A percentile compares a stretch with the other conserved stretches of the same genome.
These are phyloP conservation scores for Bothriochloa decipiens DNA, from an alignment of 176 grass and related monocot genomes.

Conservation along the genomic window DNA sequence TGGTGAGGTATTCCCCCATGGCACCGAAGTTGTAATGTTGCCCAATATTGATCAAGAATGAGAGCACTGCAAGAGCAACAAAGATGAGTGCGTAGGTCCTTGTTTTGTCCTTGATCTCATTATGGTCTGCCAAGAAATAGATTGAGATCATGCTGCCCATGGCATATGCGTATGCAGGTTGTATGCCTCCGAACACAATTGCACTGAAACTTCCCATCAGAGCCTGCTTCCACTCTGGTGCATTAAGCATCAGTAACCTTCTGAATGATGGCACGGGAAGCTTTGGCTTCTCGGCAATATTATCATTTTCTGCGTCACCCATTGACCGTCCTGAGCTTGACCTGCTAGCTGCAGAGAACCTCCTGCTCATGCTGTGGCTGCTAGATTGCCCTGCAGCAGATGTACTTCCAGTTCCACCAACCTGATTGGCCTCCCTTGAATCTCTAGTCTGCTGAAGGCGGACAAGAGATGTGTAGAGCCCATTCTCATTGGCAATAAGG, in stretches of 20 bases:
- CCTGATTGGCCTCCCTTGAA: slow-evolving; percentile 43
- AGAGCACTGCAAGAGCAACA: slow-evolving; percentile 63
- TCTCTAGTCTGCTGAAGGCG: slow-evolving; percentile 80
- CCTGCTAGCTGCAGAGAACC: slow-evolving; percentile 75
- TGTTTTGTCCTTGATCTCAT: slow-evolving; percentile 77
- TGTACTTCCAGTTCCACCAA: slow-evolving; percentile 44
- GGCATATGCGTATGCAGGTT: slow-evolving; percentile 77
- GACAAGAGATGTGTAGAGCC: slow-evolving; percentile 83
- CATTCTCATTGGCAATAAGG: slow-evolving; percentile 66
- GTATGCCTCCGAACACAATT: slow-evolving; percentile 84
- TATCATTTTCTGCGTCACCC: slow-evolving; percentile 48
- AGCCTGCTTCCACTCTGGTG: slow-evolving; percentile 87
- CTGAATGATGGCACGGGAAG: slow-evolving; percentile 78
- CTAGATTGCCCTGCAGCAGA: slow-evolving; percentile 49
- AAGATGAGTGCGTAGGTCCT: slow-evolving; percentile 79
- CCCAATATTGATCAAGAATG: slow-evolving; percentile 85
- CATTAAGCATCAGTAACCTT: slow-evolving; percentile 84
- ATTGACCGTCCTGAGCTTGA: slow-evolving; percentile 75
- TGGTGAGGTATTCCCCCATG: slow-evolving; percentile 98
- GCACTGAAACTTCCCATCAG: slow-evolving; percentile 73
- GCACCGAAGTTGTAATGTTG: slow-evolving; percentile 97
- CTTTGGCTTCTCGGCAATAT: slow-evolving; percentile 31
- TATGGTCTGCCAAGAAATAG: slow-evolving; percentile 83
- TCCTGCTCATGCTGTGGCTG: slow-evolving; percentile 84
- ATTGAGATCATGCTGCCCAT: slow-evolving; percentile 96